Evolutionary conservation across 2,329 filamentous ascomycete genomes (phyloP).

Genomic region (Pseudogymnoascus sp.): DNA sequence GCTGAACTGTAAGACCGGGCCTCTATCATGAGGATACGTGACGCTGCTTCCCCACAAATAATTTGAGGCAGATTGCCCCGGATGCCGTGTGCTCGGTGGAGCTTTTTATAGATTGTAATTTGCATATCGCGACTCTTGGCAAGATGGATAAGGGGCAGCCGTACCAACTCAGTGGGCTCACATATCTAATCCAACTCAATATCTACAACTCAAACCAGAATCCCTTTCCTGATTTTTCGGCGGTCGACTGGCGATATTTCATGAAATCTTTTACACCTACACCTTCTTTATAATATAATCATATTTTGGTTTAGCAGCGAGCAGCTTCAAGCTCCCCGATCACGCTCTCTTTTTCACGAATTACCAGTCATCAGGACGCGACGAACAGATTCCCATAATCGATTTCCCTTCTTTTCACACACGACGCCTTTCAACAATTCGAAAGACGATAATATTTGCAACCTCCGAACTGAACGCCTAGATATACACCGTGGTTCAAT

Average conservation of each 20-base stretch:
- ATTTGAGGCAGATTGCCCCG: conserved; percentile 4
- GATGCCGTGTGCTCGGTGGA: conserved; percentile 1
- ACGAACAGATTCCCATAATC: conserved; percentile 1
- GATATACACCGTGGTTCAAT: background rate
- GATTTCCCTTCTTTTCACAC: background rate
- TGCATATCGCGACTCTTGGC: conserved; percentile 7
- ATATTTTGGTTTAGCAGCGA: background rate
- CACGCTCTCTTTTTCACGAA: conserved; percentile 7
- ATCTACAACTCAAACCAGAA: conserved; percentile 4
- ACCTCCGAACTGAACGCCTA: background rate
- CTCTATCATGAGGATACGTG: background rate
- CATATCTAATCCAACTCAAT: conserved; percentile 3
- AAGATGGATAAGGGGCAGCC: background rate
- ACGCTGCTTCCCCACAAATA: conserved; percentile 7
- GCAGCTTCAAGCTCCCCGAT: background rate
- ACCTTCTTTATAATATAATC: conserved; percentile 3
- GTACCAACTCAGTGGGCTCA: background rate
- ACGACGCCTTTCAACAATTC: background rate
- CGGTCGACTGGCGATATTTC: background rate
- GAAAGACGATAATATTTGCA: background rate
- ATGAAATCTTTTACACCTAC: background rate
- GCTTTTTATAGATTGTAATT: conserved; percentile 9
- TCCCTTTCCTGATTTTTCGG: background rate
- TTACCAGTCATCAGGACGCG: background rate
- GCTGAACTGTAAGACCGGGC: background rate